Base-by-base conservation (phyloP, 371 early-diverging fungal genomes). In the Apophysomyces ossiformis region DNA sequence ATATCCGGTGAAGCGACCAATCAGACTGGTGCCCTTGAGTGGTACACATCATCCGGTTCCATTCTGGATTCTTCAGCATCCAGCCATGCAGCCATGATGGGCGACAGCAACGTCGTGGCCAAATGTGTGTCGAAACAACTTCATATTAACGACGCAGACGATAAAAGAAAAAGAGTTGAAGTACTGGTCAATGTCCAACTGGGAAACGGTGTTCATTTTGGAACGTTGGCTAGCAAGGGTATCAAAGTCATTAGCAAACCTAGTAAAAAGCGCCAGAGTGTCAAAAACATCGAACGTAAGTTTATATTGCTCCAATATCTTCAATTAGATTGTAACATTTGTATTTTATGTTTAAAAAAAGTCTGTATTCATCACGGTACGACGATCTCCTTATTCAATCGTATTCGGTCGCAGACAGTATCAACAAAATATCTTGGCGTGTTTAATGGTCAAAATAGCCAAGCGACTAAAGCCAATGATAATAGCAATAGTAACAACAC, bases 191-290 rank as follows among this genome's bases (percentile, higher is more conserved):
- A 89, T 37, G 78, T 93, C 57, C 83, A 84, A 57, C 83, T 89
- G 60, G 85, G 88, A 8, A 79, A 89, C 45, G 88, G 87, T 60
- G 45, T 84, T 37, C 71, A 84, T 61, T 68, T 92, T 8, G 90
- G 90, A 36, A 87, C 87, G 5, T 88, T 93, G 69, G 81, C 85
- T 39, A 89, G 90, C 60, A 89, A 88, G 63, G 87, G 90, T 6
- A 91, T 94, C 69, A 92, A 92, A 70, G 93, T 94, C n/a, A 94
- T 94, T 62, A 88, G 89, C 74, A 94, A 94, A 72, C 94, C 94
- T 0, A 89, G 90, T 66, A 94, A 94, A 76, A 93, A 93, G 76
- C 79, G 92, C 46, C 95, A 89, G 73, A 94, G 90, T 71, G 88
- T 86, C 35, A 92, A 91, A 74, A 95, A 95, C 70, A 90, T 92